These are phyloP conservation scores for Phytophthora constricta DNA, from an alignment of 352 stramenopile genomes.

Conservation along the genomic window DNA sequence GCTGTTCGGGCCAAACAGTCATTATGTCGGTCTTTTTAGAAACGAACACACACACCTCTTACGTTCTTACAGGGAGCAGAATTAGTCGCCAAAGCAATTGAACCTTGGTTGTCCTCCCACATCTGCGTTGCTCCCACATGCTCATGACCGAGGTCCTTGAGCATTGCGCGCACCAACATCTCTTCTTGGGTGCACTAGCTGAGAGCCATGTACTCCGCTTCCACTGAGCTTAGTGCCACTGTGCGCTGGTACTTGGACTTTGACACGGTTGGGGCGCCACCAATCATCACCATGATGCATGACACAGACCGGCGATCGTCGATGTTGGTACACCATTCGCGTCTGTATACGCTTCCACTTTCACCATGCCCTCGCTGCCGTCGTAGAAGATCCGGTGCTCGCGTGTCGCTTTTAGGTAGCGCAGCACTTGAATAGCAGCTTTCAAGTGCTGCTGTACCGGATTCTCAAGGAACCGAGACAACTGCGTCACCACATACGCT, in stretches of 20 bases:
- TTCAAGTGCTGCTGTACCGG: too few species aligned
- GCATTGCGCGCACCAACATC: background rate
- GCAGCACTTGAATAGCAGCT: too few species aligned
- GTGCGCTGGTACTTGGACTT: background rate
- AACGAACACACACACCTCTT: too few species aligned
- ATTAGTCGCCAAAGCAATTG: too few species aligned
- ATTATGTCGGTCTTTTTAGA: too few species aligned
- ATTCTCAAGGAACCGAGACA: too few species aligned
- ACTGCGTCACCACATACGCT: too few species aligned
- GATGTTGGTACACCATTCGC: background rate
- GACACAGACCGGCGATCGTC: background rate
- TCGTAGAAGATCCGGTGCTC: background rate
- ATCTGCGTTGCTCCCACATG: too few species aligned
- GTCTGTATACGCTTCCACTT: background rate
- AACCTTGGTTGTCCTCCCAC: too few species aligned
- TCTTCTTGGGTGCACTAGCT: background rate
- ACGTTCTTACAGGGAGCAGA: too few species aligned
- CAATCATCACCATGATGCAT: background rate
- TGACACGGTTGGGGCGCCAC: background rate
- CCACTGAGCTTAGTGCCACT: background rate
- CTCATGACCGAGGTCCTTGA: background rate
- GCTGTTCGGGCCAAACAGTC: too few species aligned
- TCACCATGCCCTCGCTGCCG: background rate
- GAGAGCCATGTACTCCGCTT: constrained; percentile 4
- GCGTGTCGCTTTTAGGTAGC: too few species aligned